Conservation (phyloP, 2,329 filamentous ascomycete species). For the Monosporascus sp. region DNA sequence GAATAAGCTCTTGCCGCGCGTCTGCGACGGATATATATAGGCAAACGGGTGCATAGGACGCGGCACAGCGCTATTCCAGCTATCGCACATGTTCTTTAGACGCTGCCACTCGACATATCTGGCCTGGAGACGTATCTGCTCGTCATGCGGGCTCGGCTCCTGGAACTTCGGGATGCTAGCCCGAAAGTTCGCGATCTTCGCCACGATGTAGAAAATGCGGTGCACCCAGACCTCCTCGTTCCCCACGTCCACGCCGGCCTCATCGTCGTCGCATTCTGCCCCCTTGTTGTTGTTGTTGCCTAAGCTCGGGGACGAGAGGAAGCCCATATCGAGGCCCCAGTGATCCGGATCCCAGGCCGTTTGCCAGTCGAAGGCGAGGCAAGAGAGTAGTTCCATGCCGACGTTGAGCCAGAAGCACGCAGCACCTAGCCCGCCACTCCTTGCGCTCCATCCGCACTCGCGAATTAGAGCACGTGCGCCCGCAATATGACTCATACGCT, state of each 20-base stretch:
- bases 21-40: constrained; percentile 64
- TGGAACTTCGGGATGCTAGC: constrained; percentile 60
- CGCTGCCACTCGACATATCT: constrained; percentile 71
- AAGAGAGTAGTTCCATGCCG: constrained; percentile 83
- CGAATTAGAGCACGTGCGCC: constrained; percentile 81
- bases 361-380: constrained; percentile 80
- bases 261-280: background rate
- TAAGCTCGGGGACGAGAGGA: constrained; percentile 26
- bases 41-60: constrained; percentile 83
- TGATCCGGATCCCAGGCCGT: constrained; percentile 85
- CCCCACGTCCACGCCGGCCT: constrained; percentile 30
- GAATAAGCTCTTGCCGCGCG: constrained; percentile 61
- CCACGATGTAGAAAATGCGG: constrained; percentile 81
- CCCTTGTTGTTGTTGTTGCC: background rate
- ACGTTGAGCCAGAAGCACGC: constrained; percentile 96
- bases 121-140: constrained; percentile 58
- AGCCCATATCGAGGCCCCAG: constrained; percentile 80
- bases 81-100: constrained; percentile 75
- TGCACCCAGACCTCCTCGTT: constrained; percentile 83
- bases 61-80: constrained; percentile 74
- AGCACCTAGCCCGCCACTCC: constrained; percentile 69
- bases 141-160: constrained; percentile 53
- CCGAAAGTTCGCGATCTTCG: constrained; percentile 81
- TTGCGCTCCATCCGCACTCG: constrained; percentile 84
- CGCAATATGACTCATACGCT: constrained; percentile 85